Evolutionary conservation across 1,284 basidiomycete genomes (phyloP), one percentile per base, ranked within the genome.

Genomic region (Pterulicium gracile): DNA sequence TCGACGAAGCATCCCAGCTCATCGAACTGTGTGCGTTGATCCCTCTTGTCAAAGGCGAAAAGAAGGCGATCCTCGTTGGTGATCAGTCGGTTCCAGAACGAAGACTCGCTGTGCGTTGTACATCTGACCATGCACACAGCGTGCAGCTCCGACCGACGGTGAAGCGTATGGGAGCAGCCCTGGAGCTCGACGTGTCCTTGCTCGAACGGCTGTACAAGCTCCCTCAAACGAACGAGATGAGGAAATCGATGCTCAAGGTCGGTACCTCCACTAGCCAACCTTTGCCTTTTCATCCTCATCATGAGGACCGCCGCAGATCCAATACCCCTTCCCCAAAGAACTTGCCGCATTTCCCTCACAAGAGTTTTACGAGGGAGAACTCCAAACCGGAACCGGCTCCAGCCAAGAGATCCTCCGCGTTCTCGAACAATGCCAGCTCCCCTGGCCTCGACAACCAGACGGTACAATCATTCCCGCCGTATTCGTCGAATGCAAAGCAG

Each of bases 1-100:
- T 82, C 36, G 79, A 82, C 54, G 79, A 82, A 51, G 79, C 79
- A 0, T 81, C 78, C 0, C 79, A 81, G 53, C 71, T 81, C 13
- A 80, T 77, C 0, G 79, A 83, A 52, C 73, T 78, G 2, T 70
- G 69, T 42, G 71, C 77, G 0, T 60, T 81, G 20, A 79, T 82
- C 39, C 79, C 80, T 1, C 61, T 82, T 2, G 77, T 80, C 7
- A 81, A 81, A 55, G 79, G 77, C 1, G 72, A 74, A 36, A 57
- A 62, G 42, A 62, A 68, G 23, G 79, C 73, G 0, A 69, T 81
- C 3, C 60, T 82, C 14, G 79, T 82, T 3, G 80, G 80, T 3
- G 79, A 82, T 53, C 79, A 81, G 80, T 82, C 51, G 62, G 77
- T 62, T 20, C 42, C 24, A 12, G 2, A 14, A 13, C 24, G 27